Conservation (phyloP, 2,329 filamentous ascomycete genomes). For the Penicillium vulpinum region DNA sequence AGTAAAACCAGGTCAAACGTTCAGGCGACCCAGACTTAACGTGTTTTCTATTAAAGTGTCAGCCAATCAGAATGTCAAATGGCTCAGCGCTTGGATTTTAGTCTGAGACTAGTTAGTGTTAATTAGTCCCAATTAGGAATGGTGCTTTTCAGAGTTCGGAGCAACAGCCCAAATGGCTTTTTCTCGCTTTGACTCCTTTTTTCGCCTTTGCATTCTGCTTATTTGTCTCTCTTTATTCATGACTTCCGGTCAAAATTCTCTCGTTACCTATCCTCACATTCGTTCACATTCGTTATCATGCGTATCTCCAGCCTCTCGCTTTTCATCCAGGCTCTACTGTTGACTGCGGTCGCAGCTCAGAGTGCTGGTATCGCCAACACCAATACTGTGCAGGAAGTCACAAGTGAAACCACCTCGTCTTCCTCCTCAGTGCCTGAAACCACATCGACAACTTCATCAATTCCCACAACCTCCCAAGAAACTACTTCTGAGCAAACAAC, state of each 20-base stretch:
- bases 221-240: conserved; percentile 10
- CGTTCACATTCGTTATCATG: conserved; percentile 25
- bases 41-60: not conserved
- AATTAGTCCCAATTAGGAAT: not conserved
- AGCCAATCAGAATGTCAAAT: not conserved
- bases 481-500: conserved; percentile 18
- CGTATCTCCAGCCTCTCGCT: conserved; percentile 34
- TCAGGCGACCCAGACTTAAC: conserved; percentile 1
- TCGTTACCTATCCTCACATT: conserved; percentile 2
- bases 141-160: not conserved
- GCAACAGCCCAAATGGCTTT: not conserved
- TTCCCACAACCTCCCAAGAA: conserved; percentile 13
- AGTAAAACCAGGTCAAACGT: not conserved
- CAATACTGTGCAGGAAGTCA: conserved; percentile 16
- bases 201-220: conserved; percentile 12
- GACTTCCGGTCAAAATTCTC: conserved; percentile 10
- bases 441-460: conserved; percentile 15
- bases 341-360: conserved; percentile 35
- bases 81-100: not conserved
- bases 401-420: conserved; percentile 13
- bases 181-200: conserved; percentile 13
- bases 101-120: conserved; percentile 4
- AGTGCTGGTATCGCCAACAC: conserved; percentile 22
- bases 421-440: conserved; percentile 7
- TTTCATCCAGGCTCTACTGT: conserved; percentile 35